Evolutionary conservation across 306 rosid species (phyloP).

Genomic region (Bauhinia variegata): DNA sequence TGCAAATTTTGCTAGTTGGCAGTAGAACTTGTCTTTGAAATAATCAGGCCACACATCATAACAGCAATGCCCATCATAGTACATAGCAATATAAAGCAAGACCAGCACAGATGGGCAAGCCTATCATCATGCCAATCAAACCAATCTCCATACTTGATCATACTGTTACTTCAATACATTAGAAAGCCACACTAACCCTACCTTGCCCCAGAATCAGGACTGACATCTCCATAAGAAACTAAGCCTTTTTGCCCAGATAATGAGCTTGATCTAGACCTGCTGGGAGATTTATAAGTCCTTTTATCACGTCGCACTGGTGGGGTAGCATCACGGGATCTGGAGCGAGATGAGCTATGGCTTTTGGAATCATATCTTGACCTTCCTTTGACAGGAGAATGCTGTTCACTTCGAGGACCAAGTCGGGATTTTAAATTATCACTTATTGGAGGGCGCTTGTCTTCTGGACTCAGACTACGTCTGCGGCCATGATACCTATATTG

Average conservation of each 20-base stretch:
- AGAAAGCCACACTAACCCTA: constrained; percentile 31
- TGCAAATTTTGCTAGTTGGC: constrained; percentile 17
- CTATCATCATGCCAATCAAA: neutral
- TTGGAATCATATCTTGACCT: constrained; percentile 51
- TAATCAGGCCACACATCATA: neutral
- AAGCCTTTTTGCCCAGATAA: constrained; percentile 73
- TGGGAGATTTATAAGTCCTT: constrained; percentile 56
- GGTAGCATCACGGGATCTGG: constrained; percentile 65
- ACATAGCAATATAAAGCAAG: constrained; percentile 19
- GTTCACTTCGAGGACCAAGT: constrained; percentile 67
- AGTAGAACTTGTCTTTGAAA: constrained; percentile 7
- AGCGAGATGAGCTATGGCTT: constrained; percentile 45
- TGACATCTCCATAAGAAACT: constrained; percentile 85
- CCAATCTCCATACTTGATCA: neutral
- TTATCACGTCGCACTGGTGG: constrained; percentile 48
- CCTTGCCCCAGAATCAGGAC: constrained; percentile 61
- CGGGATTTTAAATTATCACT: constrained; percentile 82
- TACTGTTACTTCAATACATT: constrained; percentile 1
- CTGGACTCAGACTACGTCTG: constrained; percentile 61
- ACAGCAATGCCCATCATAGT: neutral
- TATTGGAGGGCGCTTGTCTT: constrained; percentile 62
- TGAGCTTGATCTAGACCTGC: constrained; percentile 79
- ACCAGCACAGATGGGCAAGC: constrained; percentile 12
- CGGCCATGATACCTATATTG: constrained; percentile 51
- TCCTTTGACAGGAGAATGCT: constrained; percentile 49